Evolutionary conservation across 2,329 filamentous ascomycete species (phyloP).

Genomic region (Fusarium odoratissimum): DNA sequence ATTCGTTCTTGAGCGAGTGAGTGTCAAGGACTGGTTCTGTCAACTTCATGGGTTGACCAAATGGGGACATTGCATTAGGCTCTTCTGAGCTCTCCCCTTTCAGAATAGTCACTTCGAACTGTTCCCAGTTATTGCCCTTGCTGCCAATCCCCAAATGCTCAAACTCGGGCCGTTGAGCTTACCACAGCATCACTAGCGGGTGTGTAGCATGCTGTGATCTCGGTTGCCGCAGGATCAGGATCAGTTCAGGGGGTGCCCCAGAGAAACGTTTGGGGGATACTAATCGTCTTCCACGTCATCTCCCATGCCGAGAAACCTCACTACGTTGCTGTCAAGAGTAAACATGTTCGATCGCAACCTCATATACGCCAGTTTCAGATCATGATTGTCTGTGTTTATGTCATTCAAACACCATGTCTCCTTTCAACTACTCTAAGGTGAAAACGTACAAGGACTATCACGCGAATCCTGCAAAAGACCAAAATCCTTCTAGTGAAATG

Average conservation of each 20-base stretch:
- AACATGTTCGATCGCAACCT: not conserved
- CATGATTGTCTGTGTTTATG: not conserved
- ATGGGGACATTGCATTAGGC: conserved; percentile 29
- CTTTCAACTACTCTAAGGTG: not conserved
- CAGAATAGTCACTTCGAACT: conserved; percentile 26
- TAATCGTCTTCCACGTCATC: conserved; percentile 25
- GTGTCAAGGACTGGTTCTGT: conserved; percentile 22
- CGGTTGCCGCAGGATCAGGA: conserved; percentile 35
- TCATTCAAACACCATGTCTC: not conserved
- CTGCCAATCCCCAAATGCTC: conserved; percentile 19
- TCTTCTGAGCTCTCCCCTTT: conserved; percentile 21
- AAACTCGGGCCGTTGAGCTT: conserved; percentile 36
- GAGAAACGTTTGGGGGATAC: conserved; percentile 17
- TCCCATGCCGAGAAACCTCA: conserved; percentile 12
- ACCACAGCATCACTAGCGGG: conserved; percentile 22
- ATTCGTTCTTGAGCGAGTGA: conserved; percentile 14
- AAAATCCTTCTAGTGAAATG: not conserved
- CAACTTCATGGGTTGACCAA: conserved; percentile 12
- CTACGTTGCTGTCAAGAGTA: conserved; percentile 1
- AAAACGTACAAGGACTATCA: not conserved
- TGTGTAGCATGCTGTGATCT: conserved; percentile 33
- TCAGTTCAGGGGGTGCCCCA: conserved; percentile 26
- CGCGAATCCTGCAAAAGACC: not conserved
- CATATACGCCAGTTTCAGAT: not conserved
- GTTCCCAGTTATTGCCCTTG: conserved; percentile 23